phyloP scores from a whole-genome alignment of 2,329 filamentous ascomycete genomes.

The Trichophyton simii region DNA sequence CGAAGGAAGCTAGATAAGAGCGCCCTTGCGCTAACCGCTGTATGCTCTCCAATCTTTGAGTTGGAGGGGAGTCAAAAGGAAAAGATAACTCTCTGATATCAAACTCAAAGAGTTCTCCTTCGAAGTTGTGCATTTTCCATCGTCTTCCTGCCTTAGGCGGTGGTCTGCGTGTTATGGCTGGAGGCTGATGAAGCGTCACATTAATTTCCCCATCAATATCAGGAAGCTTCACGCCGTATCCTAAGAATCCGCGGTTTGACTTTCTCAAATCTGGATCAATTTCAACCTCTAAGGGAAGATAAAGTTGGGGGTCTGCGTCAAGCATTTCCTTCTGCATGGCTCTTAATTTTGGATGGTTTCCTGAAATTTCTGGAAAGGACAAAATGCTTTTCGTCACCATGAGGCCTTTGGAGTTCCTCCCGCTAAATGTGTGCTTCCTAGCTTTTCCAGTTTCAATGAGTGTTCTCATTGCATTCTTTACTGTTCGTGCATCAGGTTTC shows the following conservation, averaged over 20 bases:
- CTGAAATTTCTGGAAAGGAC: slow-evolving; percentile 34
- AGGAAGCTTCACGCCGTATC: slow-evolving; percentile 16
- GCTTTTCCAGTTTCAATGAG: slow-evolving; percentile 41
- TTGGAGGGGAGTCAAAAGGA: background rate
- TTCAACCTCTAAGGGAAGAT: slow-evolving; percentile 34
- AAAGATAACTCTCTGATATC: background rate
- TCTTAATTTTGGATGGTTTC: slow-evolving; percentile 35
- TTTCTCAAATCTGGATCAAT: slow-evolving; percentile 26
- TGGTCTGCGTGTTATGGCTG: slow-evolving; percentile 18
- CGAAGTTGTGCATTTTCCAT: background rate
- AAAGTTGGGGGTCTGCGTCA: slow-evolving; percentile 29
- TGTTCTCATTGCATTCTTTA: slow-evolving; percentile 39
- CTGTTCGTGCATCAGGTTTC: slow-evolving; percentile 41
- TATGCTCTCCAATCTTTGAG: slow-evolving; percentile 7
- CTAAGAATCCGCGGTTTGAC: slow-evolving; percentile 9
- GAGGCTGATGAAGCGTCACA: slow-evolving; percentile 27
- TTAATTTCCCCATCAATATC: slow-evolving; percentile 23
- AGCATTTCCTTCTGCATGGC: slow-evolving; percentile 41
- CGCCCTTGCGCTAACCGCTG: background rate
- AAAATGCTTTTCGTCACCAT: slow-evolving; percentile 41
- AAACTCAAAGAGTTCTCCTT: background rate
- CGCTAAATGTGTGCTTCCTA: slow-evolving; percentile 41
- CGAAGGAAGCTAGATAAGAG: slow-evolving; percentile 10
- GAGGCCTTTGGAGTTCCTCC: slow-evolving; percentile 35
- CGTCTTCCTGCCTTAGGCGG: slow-evolving; percentile 5